Percentiles rank a stretch among this genome's conserved stretches.
Evolutionary conservation across 257 asterid species (phyloP).

Genomic region (Jacaranda mimosifolia): DNA sequence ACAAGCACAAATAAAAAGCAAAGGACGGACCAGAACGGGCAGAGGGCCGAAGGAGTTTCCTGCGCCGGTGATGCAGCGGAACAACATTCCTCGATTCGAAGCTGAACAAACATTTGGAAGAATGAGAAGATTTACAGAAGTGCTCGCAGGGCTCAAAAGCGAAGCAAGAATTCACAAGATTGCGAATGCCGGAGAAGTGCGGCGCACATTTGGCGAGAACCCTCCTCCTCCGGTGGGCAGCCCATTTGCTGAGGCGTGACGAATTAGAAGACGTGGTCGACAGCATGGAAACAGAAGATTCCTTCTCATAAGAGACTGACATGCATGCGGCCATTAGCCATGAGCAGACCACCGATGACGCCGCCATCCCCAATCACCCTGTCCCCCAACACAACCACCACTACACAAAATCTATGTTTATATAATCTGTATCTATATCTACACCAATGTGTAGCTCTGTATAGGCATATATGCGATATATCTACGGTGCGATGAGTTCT

Average conservation of each 20-base stretch:
- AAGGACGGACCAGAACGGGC: constrained; percentile 52
- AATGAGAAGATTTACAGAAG: constrained; percentile 47
- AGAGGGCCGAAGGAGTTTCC: constrained; percentile 43
- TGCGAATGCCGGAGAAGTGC: constrained; percentile 49
- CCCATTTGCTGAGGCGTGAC: constrained; percentile 56
- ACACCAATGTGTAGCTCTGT: constrained; percentile 19
- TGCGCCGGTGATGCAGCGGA: constrained; percentile 51
- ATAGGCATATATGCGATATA: not conserved
- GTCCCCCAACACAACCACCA: constrained; percentile 28
- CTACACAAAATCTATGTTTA: constrained; percentile 4
- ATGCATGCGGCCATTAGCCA: constrained; percentile 93
- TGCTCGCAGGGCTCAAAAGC: constrained; percentile 67
- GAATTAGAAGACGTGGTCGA: constrained; percentile 40
- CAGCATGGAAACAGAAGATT: constrained; percentile 48
- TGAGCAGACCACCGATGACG: constrained; percentile 68
- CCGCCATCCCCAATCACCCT: constrained; percentile 51
- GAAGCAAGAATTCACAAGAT: constrained; percentile 58
- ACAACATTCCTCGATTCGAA: constrained; percentile 53
- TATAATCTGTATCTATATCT: not conserved
- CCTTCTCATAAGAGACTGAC: constrained; percentile 78
- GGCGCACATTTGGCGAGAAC: constrained; percentile 50
- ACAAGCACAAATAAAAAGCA: constrained; percentile 1
- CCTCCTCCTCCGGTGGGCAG: constrained; percentile 56
- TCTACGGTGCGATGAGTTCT: not conserved
- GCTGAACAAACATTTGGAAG: constrained; percentile 50